These are phyloP conservation scores for Darksidea phi DNA, from an alignment of 495 filamentous ascomycete genomes.

Conservation along the genomic window DNA sequence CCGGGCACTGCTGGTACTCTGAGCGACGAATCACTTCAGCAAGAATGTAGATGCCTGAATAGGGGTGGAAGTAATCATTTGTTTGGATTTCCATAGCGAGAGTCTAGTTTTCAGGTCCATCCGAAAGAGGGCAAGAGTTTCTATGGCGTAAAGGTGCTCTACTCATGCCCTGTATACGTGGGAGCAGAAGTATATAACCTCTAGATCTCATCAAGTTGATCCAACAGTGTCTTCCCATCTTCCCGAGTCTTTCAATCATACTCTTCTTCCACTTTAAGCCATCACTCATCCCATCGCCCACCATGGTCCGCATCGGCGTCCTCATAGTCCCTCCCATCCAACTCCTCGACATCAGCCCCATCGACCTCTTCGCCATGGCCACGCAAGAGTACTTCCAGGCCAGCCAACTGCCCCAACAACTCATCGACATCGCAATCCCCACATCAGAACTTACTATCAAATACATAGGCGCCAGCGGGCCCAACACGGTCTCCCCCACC, in stretches of 20 bases:
- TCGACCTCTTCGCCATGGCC: constrained; percentile 37
- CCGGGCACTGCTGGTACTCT: too few species aligned
- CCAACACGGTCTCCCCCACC: neutral
- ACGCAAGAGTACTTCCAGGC: constrained; percentile 23
- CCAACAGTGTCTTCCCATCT: neutral
- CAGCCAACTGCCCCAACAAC: constrained; percentile 27
- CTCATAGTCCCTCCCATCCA: constrained; percentile 31
- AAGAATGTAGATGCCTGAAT: too few species aligned
- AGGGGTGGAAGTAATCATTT: too few species aligned
- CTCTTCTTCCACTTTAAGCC: neutral
- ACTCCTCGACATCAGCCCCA: constrained; percentile 36
- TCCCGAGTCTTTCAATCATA: constrained; percentile 2
- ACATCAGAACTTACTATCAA: constrained; percentile 14
- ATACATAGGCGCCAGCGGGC: constrained; percentile 19
- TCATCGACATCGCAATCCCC: constrained; percentile 24
- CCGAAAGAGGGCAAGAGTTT: too few species aligned
- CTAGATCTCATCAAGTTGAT: too few species aligned
- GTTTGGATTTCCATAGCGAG: too few species aligned
- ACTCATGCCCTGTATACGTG: too few species aligned
- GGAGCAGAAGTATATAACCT: too few species aligned
- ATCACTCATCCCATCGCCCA: neutral
- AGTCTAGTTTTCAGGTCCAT: too few species aligned
- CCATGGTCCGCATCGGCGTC: constrained; percentile 33
- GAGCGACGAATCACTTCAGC: too few species aligned
- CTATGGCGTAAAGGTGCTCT: too few species aligned